Base-by-base conservation (phyloP, 768 basidiomycete genomes). In the Kwoniella botswanensis region DNA sequence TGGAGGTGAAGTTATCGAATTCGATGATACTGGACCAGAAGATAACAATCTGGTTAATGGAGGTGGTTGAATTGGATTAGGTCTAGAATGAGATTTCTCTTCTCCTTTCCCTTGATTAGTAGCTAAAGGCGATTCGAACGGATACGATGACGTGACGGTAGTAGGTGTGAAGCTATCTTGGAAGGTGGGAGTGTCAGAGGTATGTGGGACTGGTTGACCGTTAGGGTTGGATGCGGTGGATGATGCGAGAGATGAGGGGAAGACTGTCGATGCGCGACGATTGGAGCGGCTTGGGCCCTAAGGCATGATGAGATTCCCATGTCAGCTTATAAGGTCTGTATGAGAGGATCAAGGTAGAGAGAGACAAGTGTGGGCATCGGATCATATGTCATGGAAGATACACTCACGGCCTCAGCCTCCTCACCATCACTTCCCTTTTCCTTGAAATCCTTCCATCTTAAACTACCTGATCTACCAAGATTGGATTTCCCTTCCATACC, bases 181-280 rank as follows among this genome's bases (percentile, higher is more conserved):
- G 63, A 76, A 78, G 15, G 77, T 72, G 13, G 74, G 66, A 1
- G 78, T 74, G 29, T 75, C 74, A 59, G 78, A 70, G 1, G 70
- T 58, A 22, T 60, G 71, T 2, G 74, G 75, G 13, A 67, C 68
- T 10, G 64, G 13, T 18, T 57, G 70, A 5, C n/a, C 24, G 29
- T 59, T 58, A 35, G 35, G 57, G 29, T 57, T 54, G 9, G 76
- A 72, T 24, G 64, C 63, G 21, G 74, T 74, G 12, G 76, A 79
- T 50, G 78, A 77, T n/a, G 70, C 76, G 41, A 82, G 67, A 3
- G 77, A 78, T 0, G 75, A 67, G 9, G 77, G 77, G 57, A 80
- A 77, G 15, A 77, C 29, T 10, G 70, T 76, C 3, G 79, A 79
- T 42, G 72, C 68, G 9, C 67, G 70, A 22, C 76, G 74, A 42